Base-by-base conservation (phyloP, 441 rosid genomes). In the Adansonia grandidieri region DNA sequence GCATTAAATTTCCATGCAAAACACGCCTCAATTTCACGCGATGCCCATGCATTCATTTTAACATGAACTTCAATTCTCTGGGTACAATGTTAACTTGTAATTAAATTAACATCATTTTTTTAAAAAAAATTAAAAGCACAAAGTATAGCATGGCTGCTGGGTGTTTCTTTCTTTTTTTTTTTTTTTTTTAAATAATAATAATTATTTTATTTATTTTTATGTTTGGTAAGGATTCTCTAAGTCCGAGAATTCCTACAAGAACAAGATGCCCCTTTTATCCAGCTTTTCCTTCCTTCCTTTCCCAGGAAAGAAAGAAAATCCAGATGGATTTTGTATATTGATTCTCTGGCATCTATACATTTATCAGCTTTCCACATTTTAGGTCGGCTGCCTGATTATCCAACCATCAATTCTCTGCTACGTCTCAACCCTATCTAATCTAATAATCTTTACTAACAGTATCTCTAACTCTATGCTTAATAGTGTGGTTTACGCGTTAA, bases 301-400 rank as follows among this genome's bases (percentile, higher is more conserved):
- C 14, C 15, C 40, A 58, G 20, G 17, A 13, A 56, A 48, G 6
- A 58, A 58, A 57, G 15, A 24, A 22, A 22, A 22, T 40, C 62
- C 44, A 50, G 71, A 79, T 71, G 60, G 80, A 76, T 76, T 76
- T 66, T 79, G 74, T 72, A 50, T 45, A 32, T 20, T 61, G 74
- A 56, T 56, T 65, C 70, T 58, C 53, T 70, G 32, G 32, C 32
- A 28, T 28, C 32, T 28, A 28, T n/a, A 8, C 78, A 48, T 28
- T 71, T n/a, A 14, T 22, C 28, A 60, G 14, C 64, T 65, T 78
- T 76, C 78, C 82, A 73, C 75, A 58, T 51, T 56, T 65, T 51
- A 28, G 71, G 48, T 51, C 47, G 61, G 50, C 53, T 7, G 50
- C 10, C 15, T 22, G 60, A 56, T 28, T 28, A 7, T 76, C 79